Base-by-base conservation (phyloP, 2,329 filamentous ascomycete species). In the Trichoderma sp. region DNA sequence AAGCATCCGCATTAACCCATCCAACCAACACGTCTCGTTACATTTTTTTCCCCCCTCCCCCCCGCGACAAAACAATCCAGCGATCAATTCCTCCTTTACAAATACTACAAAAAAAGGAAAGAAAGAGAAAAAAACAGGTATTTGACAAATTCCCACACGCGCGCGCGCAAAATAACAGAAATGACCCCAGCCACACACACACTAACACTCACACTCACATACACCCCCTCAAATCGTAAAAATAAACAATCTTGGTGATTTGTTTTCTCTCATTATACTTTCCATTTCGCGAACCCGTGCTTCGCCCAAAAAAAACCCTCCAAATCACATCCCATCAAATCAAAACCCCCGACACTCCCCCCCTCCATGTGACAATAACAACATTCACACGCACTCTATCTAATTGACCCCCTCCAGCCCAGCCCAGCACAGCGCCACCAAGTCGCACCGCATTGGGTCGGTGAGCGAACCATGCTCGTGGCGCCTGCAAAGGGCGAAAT, bases 401-500 rank as follows among this genome's bases (percentile, higher is more conserved):
- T n/a, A n/a, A n/a, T n/a, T n/a, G n/a, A n/a, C n/a, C n/a, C n/a
- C n/a, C n/a, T n/a, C n/a, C n/a, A n/a, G n/a, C n/a, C n/a, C n/a
- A n/a, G n/a, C n/a, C n/a, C n/a, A 22, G 35, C 29, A n/a, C 42
- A n/a, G 27, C 61, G 61, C 61, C 61, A 65, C 61, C 52, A 27
- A 35, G 61, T 53, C 61, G 61, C 61, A 65, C 52, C 29, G 61
- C 61, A 65, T 54, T n/a, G 37, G 52, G 52, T 65, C 61, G 61
- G 61, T 65, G 61, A 65, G 61, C 52, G 27, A 29, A 32, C 34
- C 34, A 35, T 35, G 34, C 10, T 48, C 19, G 42, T 48, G 42
- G 42, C 42, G 42, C n/a, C 42, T 34, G 32, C 10, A 29, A 29
- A 29, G 29, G 29, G 7, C 29, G 4, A 12, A 12, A 9, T 19